Evolutionary conservation across 345 rosid genomes (phyloP), one percentile per base, ranked within the genome.

Genomic region (Eucalyptus urophylla): DNA sequence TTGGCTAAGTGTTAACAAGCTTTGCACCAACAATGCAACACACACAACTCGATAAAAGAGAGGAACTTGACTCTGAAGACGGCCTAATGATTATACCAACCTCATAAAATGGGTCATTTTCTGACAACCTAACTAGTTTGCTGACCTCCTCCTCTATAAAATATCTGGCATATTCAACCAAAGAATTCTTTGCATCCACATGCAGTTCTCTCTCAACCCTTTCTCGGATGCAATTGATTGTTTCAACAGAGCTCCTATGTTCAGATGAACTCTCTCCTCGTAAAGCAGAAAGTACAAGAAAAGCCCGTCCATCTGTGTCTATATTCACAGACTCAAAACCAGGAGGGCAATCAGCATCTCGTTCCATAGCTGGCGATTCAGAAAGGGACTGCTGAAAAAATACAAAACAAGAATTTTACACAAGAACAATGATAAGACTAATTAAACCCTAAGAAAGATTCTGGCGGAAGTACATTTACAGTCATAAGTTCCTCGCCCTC

Each of bases 171-270:
- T 95, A 96, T 31, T 94, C 92, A 65, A 88, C 89, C 92, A 95
- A 80, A 87, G 89, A 89, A 72, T 86, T 88, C 95, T 92, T 91
- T 60, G 93, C 90, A 92, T 96, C 95, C 86, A 89, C 49, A 92
- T 93, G 90, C 89, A 98, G 95, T 92, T 96, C 97, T 69, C 91
- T 91, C 92, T 91, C 95, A 49, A 96, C 94, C 91, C 89, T 89
- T 92, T 92, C 94, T 65, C 93, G 88, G 81, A 96, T 92, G 92
- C 72, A 92, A 86, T 86, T 90, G 87, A 89, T 90, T 89, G 88
- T 88, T 80, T 44, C 86, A 54, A 89, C 54, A 80, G 87, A 76
- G 86, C 60, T 87, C 86, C 80, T 90, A 89, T 89, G 92, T 90
- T 91, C 87, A 49, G 87, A 87, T 87, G 92, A 80, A 54, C 62